Evolutionary conservation across 2,329 filamentous ascomycete species (phyloP), one percentile per base, ranked within the genome.

Genomic region (Fusarium keratoplasticum): DNA sequence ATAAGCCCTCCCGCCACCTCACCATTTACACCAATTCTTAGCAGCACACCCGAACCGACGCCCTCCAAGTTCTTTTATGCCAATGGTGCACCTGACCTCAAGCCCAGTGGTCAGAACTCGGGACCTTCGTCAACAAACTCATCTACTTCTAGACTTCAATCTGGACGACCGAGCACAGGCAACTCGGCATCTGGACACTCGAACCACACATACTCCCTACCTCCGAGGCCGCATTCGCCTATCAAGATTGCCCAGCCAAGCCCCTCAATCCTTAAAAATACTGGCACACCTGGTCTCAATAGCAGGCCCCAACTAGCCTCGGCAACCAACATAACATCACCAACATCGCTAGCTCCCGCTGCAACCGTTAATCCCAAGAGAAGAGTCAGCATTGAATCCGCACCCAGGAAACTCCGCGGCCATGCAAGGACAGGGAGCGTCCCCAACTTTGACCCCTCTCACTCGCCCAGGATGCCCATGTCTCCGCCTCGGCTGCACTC

Each of bases 31-130:
- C 82, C 85, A 6, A 73, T 82, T 29, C 77, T 82, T 27, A 18
- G 75, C 77, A 33, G 78, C 82, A 18, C 79, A 79, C 80, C 83
- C 54, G 85, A 87, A 68, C 81, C 82, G 16, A 61, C 76, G n/a
- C 77, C 86, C 8, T 86, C 86, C 82, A 94, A 93, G 80, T 95
- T 95, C 84, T 91, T 95, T 81, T 93, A 95, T 80, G 93, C 92
- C 69, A 93, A 94, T 81, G 91, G 91, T 33, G 84, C 84, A 16
- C 88, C 89, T 3, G 88, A 91, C 65, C 68, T 87, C 9, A 73
- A 80, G 10, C 35, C 73, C 18, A 85, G 84, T 62, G 76, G 83
- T 73, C 79, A 82, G 80, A 75, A 59, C 79, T 84, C 11, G 80
- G 82, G 63, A 78, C 83, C 88, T 0, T 83, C 82, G 33, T 89